Evolutionary conservation across 2,329 filamentous ascomycete genomes (phyloP).

Genomic region (Bipolaris sorokiniana): DNA sequence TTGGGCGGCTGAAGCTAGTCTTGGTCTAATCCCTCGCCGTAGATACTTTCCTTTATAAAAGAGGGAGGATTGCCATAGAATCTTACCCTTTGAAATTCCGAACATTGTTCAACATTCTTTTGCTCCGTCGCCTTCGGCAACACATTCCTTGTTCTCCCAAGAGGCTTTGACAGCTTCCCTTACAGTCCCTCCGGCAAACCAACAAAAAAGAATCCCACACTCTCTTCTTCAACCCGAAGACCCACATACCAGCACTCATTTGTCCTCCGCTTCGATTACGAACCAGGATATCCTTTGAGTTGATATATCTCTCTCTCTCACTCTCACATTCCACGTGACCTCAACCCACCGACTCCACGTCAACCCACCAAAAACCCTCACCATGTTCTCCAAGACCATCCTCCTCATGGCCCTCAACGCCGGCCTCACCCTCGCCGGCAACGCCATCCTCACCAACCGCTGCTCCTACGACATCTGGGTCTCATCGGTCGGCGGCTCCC

Average conservation of each 20-base stretch:
- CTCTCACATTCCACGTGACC: neutral
- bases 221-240: constrained; percentile 9
- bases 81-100: neutral
- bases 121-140: constrained; percentile 3
- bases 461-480: constrained; percentile 38
- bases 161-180: constrained; percentile 15
- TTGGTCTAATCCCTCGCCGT: neutral
- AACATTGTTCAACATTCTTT: constrained; percentile 1
- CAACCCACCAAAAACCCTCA: constrained; percentile 15
- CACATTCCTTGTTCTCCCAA: constrained; percentile 1
- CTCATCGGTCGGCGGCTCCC: constrained; percentile 27
- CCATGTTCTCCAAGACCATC: constrained; percentile 28
- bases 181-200: constrained; percentile 9
- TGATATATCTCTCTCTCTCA: neutral
- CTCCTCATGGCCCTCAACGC: constrained; percentile 26
- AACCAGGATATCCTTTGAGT: constrained; percentile 3
- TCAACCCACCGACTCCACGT: neutral
- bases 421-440: constrained; percentile 27
- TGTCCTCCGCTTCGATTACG: neutral
- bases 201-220: constrained; percentile 4
- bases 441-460: constrained; percentile 33
- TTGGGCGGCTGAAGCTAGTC: neutral
- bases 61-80: neutral
- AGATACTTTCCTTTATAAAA: neutral
- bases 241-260: constrained; percentile 7